phyloP scores from a whole-genome alignment of 257 asterid genomes.

The Marsdenia floribunda region DNA sequence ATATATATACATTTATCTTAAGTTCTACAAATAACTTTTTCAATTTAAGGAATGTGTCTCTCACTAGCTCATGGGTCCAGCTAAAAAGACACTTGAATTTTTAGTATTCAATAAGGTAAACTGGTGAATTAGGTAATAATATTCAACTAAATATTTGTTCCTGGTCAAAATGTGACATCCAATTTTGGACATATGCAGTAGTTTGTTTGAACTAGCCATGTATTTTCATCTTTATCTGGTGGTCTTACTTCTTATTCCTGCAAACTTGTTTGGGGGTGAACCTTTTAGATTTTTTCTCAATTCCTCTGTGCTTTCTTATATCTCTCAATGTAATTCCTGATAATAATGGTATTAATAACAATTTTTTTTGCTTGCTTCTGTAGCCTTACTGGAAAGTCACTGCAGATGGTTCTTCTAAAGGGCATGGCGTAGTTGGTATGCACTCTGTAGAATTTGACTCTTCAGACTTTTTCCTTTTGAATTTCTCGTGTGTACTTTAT shows the following conservation, averaged over 20 bases:
- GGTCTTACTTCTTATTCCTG: neutral
- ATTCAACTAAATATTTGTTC: neutral
- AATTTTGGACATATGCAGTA: neutral
- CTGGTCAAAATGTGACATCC: neutral
- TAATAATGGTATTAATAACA: neutral
- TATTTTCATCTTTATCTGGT: neutral
- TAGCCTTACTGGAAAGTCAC: constrained; percentile 98
- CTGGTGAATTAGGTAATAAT: neutral
- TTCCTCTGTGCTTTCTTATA: neutral
- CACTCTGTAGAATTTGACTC: neutral
- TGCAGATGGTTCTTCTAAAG: constrained; percentile 69
- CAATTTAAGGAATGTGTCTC: neutral
- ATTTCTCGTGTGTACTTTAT: neutral
- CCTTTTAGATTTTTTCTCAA: neutral
- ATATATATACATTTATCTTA: neutral
- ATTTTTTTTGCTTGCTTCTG: constrained; percentile 22
- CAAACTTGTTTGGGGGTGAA: neutral
- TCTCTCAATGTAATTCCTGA: neutral
- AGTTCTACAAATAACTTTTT: neutral
- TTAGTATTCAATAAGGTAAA: neutral
- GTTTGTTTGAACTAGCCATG: neutral
- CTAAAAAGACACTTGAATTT: neutral
- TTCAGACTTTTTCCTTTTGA: neutral
- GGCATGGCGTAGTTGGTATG: constrained; percentile 84
- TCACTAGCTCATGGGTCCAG: neutral